phyloP scores from a whole-genome alignment of 768 basidiomycete genomes.

The Termitomyces sp. region DNA sequence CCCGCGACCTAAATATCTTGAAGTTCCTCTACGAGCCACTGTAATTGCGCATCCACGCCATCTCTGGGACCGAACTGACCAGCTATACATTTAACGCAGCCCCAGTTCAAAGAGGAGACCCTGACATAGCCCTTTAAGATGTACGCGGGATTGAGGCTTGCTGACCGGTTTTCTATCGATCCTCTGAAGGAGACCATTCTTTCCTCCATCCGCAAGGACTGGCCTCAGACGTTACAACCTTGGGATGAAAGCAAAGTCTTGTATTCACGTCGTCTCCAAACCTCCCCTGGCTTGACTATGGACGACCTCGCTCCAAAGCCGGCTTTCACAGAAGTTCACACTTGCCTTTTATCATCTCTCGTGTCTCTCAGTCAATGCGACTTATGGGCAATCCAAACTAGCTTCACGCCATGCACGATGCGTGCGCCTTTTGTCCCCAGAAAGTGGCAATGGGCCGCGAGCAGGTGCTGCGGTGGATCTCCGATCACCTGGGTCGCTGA shows the following conservation, averaged over 20 bases:
- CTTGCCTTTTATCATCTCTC: conserved; percentile 17
- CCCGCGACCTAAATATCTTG: conserved; percentile 18
- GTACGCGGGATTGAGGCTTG: conserved; percentile 19
- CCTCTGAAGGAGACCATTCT: conserved; percentile 20
- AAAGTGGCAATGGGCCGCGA: conserved; percentile 17
- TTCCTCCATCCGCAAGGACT: conserved; percentile 19
- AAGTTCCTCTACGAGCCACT: conserved; percentile 23
- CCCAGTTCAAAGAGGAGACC: conserved; percentile 19
- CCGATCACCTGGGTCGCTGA: conserved; percentile 10
- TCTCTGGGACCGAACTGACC: conserved; percentile 5
- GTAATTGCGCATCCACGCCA: conserved; percentile 6
- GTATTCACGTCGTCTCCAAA: conserved; percentile 18
- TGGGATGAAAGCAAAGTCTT: conserved; percentile 21
- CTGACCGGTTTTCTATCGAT: conserved; percentile 19
- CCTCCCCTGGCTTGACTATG: conserved; percentile 15
- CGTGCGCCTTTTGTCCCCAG: conserved; percentile 16
- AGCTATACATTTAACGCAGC: conserved; percentile 17
- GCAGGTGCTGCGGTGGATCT: conserved; percentile 18
- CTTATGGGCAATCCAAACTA: conserved; percentile 15
- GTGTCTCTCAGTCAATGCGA: conserved; percentile 16
- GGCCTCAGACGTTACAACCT: conserved; percentile 17
- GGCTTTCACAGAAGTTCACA: too few species aligned
- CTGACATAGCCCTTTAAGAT: conserved; percentile 20
- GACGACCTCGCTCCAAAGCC: conserved; percentile 20
- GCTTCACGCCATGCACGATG: conserved; percentile 15